Base-by-base conservation (phyloP, 2,329 filamentous ascomycete genomes). In the Akanthomyces dipterigenus region DNA sequence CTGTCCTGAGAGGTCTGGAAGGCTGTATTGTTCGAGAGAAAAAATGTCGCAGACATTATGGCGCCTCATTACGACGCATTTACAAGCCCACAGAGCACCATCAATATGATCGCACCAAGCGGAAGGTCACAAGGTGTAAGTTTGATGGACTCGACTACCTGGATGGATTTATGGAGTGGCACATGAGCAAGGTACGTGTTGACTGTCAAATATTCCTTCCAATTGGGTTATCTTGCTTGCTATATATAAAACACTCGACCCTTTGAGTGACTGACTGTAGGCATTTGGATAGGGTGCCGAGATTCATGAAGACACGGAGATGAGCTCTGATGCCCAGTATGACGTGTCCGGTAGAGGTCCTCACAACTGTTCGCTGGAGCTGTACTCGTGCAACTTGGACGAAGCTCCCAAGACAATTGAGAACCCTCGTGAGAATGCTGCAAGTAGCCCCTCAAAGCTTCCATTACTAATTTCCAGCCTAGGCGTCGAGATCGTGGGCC, bases 1-100 rank as follows among this genome's bases (percentile, higher is more conserved):
- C 61, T 22, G 63, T 64, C 1, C 20, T 64, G 0, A 36, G 63
- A 26, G 63, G 63, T 0, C 45, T 64, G 4, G 63, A 64, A 48
- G 63, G 63, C 2, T 61, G 24, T 4, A 63, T 63, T 20, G 57
- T 63, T 36, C 42, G 36, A 0, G 62, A 65, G 34, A 65, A 60
- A 28, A 65, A 58, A 11, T 64, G 62, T 14, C 62, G 62, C 14
- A 48, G 60, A 42, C 63, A 63, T 12, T 64, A 62, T 11, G 57
- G 57, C 2, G 8, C 3, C 9, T 2, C 16, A 1, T 5, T 43
- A 4, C 0, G 1, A 3, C 22, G 9, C 0, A 9, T 0, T 5
- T 54, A 28, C 16, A 1, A 14, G 12, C 42, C 22, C 3, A 4
- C 3, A 7, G 1, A 22, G 1, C 16, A 46, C 8, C 0, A 1